These are phyloP conservation scores for Sporothrix brasiliensis DNA, from an alignment of 2,329 filamentous ascomycete genomes.

Conservation along the genomic window DNA sequence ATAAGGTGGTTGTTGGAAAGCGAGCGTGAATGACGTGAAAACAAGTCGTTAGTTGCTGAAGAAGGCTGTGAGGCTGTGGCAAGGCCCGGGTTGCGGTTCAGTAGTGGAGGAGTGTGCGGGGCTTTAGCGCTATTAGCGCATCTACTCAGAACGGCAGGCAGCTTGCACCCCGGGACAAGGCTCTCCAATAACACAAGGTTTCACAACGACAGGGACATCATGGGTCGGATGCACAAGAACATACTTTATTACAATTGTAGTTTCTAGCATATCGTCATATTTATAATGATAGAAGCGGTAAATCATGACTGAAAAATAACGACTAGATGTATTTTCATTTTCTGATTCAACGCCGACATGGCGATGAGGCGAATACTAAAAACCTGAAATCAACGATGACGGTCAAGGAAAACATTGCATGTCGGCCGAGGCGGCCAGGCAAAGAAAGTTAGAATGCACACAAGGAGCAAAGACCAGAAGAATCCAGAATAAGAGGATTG, in stretches of 20 bases:
- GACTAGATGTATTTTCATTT: not conserved
- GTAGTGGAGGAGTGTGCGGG: conserved; percentile 6
- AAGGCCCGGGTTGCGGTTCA: not conserved
- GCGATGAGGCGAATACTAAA: not conserved
- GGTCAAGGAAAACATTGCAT: not conserved
- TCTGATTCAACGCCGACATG: not conserved
- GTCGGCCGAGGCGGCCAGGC: no score
- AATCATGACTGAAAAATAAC: not conserved
- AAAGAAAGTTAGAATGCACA: not conserved
- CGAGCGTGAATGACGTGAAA: not conserved
- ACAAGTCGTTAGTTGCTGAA: not conserved
- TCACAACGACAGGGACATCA: not conserved
- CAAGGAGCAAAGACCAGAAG: not conserved
- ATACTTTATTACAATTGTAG: not conserved
- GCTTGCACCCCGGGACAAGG: not conserved
- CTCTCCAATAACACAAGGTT: not conserved
- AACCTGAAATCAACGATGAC: not conserved
- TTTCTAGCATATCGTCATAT: not conserved
- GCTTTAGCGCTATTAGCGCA: conserved; percentile 1
- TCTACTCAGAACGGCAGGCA: not conserved
- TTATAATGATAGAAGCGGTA: not conserved
- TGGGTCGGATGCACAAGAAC: not conserved
- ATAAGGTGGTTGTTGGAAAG: not conserved
- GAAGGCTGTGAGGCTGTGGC: conserved; percentile 15
- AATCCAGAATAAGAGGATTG: not conserved